Evolutionary conservation across 2,329 filamentous ascomycete genomes (phyloP).

Genomic region (Phoma sp.): DNA sequence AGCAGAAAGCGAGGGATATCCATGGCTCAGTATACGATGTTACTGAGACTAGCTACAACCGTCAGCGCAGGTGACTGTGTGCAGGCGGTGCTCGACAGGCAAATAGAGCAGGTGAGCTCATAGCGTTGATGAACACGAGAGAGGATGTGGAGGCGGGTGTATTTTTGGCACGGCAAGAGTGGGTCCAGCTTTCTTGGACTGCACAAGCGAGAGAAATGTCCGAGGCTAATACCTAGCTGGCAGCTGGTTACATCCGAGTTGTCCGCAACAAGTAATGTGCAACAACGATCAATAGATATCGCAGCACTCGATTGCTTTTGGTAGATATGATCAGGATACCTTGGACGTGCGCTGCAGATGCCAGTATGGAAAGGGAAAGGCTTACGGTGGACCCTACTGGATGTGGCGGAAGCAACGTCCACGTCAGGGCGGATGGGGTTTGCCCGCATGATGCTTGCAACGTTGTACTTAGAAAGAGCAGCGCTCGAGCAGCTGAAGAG

Average conservation of each 20-base stretch:
- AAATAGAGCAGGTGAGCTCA: conserved; percentile 39
- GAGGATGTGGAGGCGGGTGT: conserved; percentile 32
- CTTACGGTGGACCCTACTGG: conserved; percentile 10
- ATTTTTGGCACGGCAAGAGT: conserved; percentile 42
- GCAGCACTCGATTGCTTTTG: conserved; percentile 13
- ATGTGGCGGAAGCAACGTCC: conserved; percentile 17
- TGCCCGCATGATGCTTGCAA: conserved; percentile 6
- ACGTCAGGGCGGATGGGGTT: conserved; percentile 8
- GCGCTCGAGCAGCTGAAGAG: conserved; percentile 3
- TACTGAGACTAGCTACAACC: conserved; percentile 26
- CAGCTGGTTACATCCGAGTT: conserved; percentile 36
- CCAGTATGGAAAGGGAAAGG: conserved; percentile 8
- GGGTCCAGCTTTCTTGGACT: conserved; percentile 26
- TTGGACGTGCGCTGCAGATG: not conserved
- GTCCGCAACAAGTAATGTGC: conserved; percentile 29
- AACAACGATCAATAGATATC: conserved; percentile 42
- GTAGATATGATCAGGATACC: conserved; percentile 17
- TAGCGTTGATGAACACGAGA: conserved; percentile 39
- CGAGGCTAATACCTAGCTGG: conserved; percentile 29
- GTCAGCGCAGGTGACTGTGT: conserved; percentile 38
- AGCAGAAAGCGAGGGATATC: conserved; percentile 27
- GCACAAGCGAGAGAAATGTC: conserved; percentile 35
- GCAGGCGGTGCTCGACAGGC: conserved; percentile 22
- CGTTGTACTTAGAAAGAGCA: conserved; percentile 1
- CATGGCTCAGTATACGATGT: conserved; percentile 26